These are phyloP conservation scores for Elasticomyces elasticus DNA, from an alignment of 495 filamentous ascomycete genomes.

Conservation along the genomic window DNA sequence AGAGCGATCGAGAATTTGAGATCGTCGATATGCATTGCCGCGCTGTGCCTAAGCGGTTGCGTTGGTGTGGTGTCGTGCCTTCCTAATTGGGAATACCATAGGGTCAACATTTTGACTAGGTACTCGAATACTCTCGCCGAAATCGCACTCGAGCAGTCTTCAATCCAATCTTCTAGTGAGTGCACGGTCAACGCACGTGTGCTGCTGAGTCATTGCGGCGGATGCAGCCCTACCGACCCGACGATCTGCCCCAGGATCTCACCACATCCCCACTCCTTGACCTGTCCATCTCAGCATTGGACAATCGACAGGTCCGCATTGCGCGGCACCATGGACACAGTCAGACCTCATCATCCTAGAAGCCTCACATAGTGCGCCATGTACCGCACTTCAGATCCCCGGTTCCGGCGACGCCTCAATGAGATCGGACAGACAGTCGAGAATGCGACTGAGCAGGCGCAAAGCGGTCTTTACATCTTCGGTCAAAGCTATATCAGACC, in stretches of 20 bases:
- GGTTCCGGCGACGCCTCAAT: slow-evolving; percentile 87
- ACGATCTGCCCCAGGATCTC: too few relatives aligned
- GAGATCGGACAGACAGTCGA: slow-evolving; percentile 88
- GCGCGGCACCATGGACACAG: too few relatives aligned
- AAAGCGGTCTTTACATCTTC: slow-evolving; percentile 79
- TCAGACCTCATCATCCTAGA: too few relatives aligned
- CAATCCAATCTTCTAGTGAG: too few relatives aligned
- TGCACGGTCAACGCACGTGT: not conserved
- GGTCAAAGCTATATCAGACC: slow-evolving; percentile 75
- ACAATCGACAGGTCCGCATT: too few relatives aligned
- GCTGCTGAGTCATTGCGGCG: too few relatives aligned
- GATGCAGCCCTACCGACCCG: too few relatives aligned
- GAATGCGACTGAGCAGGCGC: slow-evolving; percentile 81
- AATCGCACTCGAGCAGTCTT: too few relatives aligned
- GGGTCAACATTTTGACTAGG: not conserved
- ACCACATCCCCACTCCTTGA: too few relatives aligned
- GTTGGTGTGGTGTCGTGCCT: not conserved
- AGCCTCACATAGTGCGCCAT: not conserved
- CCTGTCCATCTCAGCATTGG: too few relatives aligned
- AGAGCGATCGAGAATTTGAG: not conserved
- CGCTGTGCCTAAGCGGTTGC: not conserved
- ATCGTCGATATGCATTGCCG: not conserved
- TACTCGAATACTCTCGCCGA: too few relatives aligned
- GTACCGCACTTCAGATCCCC: slow-evolving; percentile 65
- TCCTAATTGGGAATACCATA: not conserved